Percentiles rank a stretch among this genome's conserved stretches.
phyloP scores from a whole-genome alignment of 257 asterid species.

The Scutellaria baicalensis region DNA sequence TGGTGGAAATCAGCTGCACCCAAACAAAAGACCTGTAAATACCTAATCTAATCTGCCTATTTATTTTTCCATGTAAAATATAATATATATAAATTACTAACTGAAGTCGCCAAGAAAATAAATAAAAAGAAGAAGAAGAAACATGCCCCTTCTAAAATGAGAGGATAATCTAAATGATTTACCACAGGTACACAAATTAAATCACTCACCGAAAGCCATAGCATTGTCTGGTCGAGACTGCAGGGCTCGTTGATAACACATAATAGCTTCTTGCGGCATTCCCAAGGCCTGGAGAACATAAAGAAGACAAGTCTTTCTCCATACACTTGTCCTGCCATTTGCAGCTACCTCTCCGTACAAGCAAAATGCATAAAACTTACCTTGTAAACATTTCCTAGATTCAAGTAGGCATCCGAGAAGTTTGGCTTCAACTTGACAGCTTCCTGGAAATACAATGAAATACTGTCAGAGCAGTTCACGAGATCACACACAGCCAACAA shows the following conservation, averaged over 20 bases:
- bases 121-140: too few relatives aligned
- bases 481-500: neutral
- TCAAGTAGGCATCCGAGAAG: slow-evolving; percentile 86
- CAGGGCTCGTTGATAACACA: slow-evolving; percentile 86
- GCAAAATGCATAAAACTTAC: slow-evolving; percentile 51
- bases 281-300: slow-evolving; percentile 87
- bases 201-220: slow-evolving; percentile 84
- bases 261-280: slow-evolving; percentile 88
- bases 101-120: neutral
- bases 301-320: slow-evolving; percentile 51
- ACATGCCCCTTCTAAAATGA: neutral
- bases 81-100: too few relatives aligned
- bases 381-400: slow-evolving; percentile 97
- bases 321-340: slow-evolving; percentile 37
- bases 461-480: slow-evolving; percentile 4
- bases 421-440: slow-evolving; percentile 95
- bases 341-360: slow-evolving; percentile 45
- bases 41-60: neutral
- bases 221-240: slow-evolving; percentile 91
- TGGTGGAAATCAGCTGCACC: neutral
- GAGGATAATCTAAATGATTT: neutral
- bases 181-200: neutral
- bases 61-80: neutral
- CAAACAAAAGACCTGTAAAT: neutral
- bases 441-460: slow-evolving; percentile 53